Evolutionary conservation across 352 stramenopile genomes (phyloP).

Genomic region (Phytophthora kernoviae): DNA sequence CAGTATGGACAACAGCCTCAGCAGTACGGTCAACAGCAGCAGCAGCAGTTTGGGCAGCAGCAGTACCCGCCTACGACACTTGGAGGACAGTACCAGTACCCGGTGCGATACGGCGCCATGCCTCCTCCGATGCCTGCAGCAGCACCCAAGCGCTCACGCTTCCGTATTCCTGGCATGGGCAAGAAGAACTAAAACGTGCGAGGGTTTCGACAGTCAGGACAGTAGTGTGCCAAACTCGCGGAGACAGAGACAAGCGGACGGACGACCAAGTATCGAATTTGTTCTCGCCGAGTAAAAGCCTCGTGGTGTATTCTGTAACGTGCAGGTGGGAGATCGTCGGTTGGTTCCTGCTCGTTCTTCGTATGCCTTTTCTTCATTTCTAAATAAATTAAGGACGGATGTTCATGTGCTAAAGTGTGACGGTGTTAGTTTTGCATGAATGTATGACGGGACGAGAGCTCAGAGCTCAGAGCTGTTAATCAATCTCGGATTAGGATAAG

Average conservation of each 20-base stretch:
- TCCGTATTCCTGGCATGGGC: constrained; percentile 66
- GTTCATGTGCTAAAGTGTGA: constrained; percentile 7
- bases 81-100: constrained; percentile 61
- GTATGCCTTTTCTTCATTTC: constrained; percentile 30
- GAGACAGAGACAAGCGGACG: constrained; percentile 16
- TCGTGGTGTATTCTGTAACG: constrained; percentile 35
- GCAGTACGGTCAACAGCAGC: constrained; percentile 38
- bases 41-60: constrained; percentile 26
- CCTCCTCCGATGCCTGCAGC: constrained; percentile 57
- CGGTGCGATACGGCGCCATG: constrained; percentile 53
- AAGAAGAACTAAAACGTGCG: constrained; percentile 78
- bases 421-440: no score
- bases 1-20: constrained; percentile 32
- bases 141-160: constrained; percentile 69
- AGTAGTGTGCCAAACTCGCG: constrained; percentile 18
- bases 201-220: constrained; percentile 7
- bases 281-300: constrained; percentile 19
- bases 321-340: constrained; percentile 7
- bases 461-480: no score
- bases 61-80: constrained; percentile 38
- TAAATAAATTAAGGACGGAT: constrained; percentile 54
- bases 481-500: no score
- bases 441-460: no score
- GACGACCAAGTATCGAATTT: constrained; percentile 22
- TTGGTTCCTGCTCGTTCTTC: constrained; percentile 25